phyloP scores from a whole-genome alignment of 164 flowering plant genomes.

The Echeveria elegans region DNA sequence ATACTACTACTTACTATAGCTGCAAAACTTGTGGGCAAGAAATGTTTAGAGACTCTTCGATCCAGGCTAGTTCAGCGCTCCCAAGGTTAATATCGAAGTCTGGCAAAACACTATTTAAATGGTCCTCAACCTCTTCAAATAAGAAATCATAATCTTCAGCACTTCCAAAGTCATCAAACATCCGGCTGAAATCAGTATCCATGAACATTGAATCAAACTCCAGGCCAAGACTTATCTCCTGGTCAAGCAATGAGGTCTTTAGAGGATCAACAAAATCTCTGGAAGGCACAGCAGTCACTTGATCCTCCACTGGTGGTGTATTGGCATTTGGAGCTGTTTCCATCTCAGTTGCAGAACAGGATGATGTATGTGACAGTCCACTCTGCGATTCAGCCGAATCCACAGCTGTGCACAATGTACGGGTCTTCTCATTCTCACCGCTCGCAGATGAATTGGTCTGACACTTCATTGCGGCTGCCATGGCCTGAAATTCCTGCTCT shows the following conservation, averaged over 20 bases:
- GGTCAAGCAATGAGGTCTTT: neutral
- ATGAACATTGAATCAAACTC: conserved; percentile 12
- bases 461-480: conserved; percentile 12
- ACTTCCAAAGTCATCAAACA: conserved; percentile 10
- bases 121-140: neutral
- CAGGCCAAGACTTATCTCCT: conserved; percentile 4
- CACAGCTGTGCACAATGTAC: neutral
- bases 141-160: conserved; percentile 10
- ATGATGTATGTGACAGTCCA: conserved; percentile 8
- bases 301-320: neutral
- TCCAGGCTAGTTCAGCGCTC: conserved; percentile 33
- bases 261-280: neutral
- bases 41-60: conserved; percentile 49
- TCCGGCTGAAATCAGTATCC: neutral
- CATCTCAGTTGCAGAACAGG: neutral
- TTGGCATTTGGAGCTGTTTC: neutral
- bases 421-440: neutral
- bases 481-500: conserved; percentile 28
- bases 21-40: conserved; percentile 66
- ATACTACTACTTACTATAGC: conserved; percentile 18
- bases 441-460: neutral
- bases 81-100: conserved; percentile 20
- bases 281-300: neutral
- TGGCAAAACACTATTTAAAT: conserved; percentile 2
- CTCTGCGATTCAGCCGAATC: conserved; percentile 11